Conservation (phyloP, 768 basidiomycete species). For the Xerocomellus dryophilus region DNA sequence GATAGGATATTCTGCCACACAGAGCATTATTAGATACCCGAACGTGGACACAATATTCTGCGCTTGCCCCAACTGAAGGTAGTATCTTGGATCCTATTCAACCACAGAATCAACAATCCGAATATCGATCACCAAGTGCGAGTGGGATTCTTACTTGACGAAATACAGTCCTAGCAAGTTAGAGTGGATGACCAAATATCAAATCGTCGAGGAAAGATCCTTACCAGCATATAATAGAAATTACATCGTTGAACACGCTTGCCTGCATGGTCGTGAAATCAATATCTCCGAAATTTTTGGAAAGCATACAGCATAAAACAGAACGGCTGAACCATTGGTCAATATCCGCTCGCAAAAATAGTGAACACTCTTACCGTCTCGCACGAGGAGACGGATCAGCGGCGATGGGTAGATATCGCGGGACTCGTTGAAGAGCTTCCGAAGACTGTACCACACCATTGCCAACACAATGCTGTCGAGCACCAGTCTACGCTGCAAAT, state of each 20-base stretch:
- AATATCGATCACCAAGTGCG: not conserved
- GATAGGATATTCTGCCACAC: constrained; percentile 11
- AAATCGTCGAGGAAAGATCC: not conserved
- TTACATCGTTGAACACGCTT: constrained; percentile 2
- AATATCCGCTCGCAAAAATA: not conserved
- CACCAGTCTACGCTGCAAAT: constrained; percentile 6
- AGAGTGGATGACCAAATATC: not conserved
- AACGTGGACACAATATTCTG: too few relatives aligned
- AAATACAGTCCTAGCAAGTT: constrained; percentile 7
- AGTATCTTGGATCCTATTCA: constrained; percentile 10
- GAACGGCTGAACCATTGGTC: not conserved
- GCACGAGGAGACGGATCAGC: constrained; percentile 2
- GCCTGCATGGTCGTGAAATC: not conserved
- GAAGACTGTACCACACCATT: constrained; percentile 6
- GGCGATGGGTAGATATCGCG: not conserved
- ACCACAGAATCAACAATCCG: not conserved
- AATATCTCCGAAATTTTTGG: not conserved
- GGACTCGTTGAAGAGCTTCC: not conserved
- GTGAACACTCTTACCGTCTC: constrained; percentile 5
- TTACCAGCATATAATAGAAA: constrained; percentile 14
- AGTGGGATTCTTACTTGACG: not conserved
- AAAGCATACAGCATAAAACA: constrained; percentile 4
- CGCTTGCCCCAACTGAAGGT: constrained; percentile 1
- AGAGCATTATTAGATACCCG: not conserved
- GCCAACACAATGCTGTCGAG: constrained; percentile 15